Conservation (phyloP, 1,284 basidiomycete genomes). For the Sphagnurus paluster region DNA sequence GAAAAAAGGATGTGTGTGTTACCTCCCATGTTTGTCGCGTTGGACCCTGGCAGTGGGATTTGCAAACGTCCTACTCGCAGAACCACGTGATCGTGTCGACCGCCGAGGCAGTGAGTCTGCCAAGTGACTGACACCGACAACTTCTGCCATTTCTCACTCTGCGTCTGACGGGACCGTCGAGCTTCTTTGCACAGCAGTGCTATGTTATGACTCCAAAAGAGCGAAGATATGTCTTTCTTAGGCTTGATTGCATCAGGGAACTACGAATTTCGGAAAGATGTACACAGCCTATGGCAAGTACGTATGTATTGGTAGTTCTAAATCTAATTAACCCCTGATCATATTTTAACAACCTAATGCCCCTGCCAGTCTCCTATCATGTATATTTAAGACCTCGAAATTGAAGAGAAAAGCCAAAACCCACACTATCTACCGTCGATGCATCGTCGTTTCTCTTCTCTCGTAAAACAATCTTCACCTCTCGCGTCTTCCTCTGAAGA, state of each 20-base stretch:
- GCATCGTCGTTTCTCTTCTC: constrained; percentile 12
- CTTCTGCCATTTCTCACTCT: background rate
- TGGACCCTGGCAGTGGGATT: no score
- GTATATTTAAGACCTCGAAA: constrained; percentile 26
- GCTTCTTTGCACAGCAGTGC: constrained; percentile 6
- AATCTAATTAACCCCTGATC: constrained; percentile 1
- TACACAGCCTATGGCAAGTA: constrained; percentile 2
- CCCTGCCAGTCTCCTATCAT: constrained; percentile 8
- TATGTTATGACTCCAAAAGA: background rate
- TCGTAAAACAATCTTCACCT: constrained; percentile 4
- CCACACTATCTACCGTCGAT: constrained; percentile 21
- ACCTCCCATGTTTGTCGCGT: no score
- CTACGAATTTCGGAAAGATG: background rate
- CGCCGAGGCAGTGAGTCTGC: background rate
- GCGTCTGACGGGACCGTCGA: background rate
- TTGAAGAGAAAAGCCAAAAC: constrained; percentile 34
- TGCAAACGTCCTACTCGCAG: no score
- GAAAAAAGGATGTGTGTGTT: no score
- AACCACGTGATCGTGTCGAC: no score
- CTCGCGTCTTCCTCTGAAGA: background rate
- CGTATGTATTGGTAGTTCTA: constrained; percentile 3
- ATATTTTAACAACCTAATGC: background rate
- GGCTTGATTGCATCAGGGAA: background rate
- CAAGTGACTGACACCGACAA: background rate
- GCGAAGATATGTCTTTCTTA: background rate